Percentiles rank a stretch among this genome's conserved stretches.
Evolutionary conservation across 169 alveolate genomes (phyloP).

Genomic region (Theileria sp.): DNA sequence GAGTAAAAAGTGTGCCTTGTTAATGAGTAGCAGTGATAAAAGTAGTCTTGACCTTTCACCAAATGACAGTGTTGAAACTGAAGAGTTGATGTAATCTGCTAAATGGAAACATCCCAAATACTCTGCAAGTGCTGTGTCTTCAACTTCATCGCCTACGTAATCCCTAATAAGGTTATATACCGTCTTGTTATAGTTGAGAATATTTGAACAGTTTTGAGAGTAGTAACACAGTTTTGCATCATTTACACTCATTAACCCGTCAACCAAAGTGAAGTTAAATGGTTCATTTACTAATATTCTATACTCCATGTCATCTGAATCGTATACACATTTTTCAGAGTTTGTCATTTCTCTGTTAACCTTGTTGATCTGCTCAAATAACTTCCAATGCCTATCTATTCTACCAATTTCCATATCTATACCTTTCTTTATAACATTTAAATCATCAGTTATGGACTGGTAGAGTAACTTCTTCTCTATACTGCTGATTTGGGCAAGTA

Average conservation of each 20-base stretch:
- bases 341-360: slow-evolving; percentile 7
- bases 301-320: background rate
- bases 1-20: slow-evolving; percentile 68
- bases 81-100: slow-evolving; percentile 44
- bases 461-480: background rate
- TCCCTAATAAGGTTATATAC: slow-evolving; percentile 35
- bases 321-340: slow-evolving; percentile 10
- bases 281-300: slow-evolving; percentile 4
- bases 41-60: slow-evolving; percentile 74
- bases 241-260: slow-evolving; percentile 5
- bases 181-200: slow-evolving; percentile 22
- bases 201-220: slow-evolving; percentile 50
- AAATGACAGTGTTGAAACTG: slow-evolving; percentile 62
- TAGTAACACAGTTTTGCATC: slow-evolving; percentile 22
- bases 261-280: slow-evolving; percentile 22
- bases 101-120: slow-evolving; percentile 67
- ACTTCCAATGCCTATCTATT: background rate
- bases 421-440: background rate
- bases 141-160: slow-evolving; percentile 14
- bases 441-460: background rate
- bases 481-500: background rate
- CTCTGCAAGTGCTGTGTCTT: slow-evolving; percentile 39
- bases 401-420: background rate
- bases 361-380: slow-evolving; percentile 2
- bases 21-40: slow-evolving; percentile 67